A percentile compares a stretch with the other conserved stretches of the same genome.
Conservation (phyloP, 2,329 filamentous ascomycete species). For the Penicillium sp. region DNA sequence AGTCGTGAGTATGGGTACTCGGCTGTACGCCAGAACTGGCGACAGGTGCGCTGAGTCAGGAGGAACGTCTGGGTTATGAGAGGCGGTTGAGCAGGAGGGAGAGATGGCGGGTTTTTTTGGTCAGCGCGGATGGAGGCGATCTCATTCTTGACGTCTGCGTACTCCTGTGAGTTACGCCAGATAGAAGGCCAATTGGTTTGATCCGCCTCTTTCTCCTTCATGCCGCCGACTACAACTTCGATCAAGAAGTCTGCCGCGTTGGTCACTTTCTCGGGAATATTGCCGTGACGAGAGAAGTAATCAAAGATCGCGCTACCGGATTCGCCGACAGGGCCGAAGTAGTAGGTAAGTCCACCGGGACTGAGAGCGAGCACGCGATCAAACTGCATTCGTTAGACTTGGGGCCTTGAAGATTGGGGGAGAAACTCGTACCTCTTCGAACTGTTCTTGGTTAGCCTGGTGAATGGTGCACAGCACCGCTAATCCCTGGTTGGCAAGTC, state of each 20-base stretch:
- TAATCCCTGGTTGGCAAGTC: slow-evolving; percentile 61
- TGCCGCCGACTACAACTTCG: slow-evolving; percentile 58
- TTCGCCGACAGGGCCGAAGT: slow-evolving; percentile 67
- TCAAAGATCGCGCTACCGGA: slow-evolving; percentile 62
- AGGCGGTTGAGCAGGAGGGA: slow-evolving; percentile 43
- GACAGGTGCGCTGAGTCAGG: slow-evolving; percentile 68
- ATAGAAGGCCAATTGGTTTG: slow-evolving; percentile 67
- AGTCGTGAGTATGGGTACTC: slow-evolving; percentile 74
- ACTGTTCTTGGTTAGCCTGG: slow-evolving; percentile 64
- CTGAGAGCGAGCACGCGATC: slow-evolving; percentile 69
- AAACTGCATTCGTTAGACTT: slow-evolving; percentile 52
- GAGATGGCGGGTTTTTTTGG: slow-evolving; percentile 40
- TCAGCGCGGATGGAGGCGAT: slow-evolving; percentile 61
- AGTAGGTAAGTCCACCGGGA: slow-evolving; percentile 65
- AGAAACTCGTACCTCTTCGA: slow-evolving; percentile 39
- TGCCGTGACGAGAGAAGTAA: slow-evolving; percentile 64
- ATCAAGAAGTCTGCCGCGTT: slow-evolving; percentile 64
- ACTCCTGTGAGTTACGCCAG: slow-evolving; percentile 64
- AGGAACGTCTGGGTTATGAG: slow-evolving; percentile 61
- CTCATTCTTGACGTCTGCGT: slow-evolving; percentile 57
- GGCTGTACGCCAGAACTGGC: slow-evolving; percentile 70
- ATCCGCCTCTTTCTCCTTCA: slow-evolving; percentile 51
- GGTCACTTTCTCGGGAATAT: slow-evolving; percentile 60
- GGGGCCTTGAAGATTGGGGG: not conserved
- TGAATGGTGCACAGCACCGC: slow-evolving; percentile 71